phyloP scores from a whole-genome alignment of 2,329 filamentous ascomycete genomes.

The Sclerotinia borealis region DNA sequence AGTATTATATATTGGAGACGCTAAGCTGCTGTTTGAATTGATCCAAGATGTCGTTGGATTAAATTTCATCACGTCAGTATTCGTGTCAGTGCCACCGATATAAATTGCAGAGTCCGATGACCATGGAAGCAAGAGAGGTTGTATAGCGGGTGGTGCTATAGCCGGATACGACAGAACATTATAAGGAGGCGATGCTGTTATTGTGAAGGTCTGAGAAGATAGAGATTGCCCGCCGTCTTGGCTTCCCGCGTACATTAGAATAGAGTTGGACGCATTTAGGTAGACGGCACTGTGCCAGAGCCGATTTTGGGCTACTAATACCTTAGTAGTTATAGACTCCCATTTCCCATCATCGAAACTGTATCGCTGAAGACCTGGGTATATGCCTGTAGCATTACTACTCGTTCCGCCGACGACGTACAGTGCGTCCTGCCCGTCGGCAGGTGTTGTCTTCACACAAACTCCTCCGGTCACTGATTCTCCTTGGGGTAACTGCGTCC shows the following conservation, averaged over 20 bases:
- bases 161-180: slow-evolving; percentile 53
- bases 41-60: slow-evolving; percentile 58
- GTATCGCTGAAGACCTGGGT: slow-evolving; percentile 70
- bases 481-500: slow-evolving; percentile 61
- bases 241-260: slow-evolving; percentile 76
- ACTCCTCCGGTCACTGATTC: slow-evolving; percentile 66
- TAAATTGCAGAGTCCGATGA: slow-evolving; percentile 64
- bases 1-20: slow-evolving; percentile 53
- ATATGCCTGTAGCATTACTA: slow-evolving; percentile 42
- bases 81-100: slow-evolving; percentile 64
- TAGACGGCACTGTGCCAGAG: slow-evolving; percentile 71
- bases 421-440: slow-evolving; percentile 50
- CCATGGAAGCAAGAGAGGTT: slow-evolving; percentile 71
- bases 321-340: slow-evolving; percentile 46
- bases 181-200: slow-evolving; percentile 62
- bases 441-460: slow-evolving; percentile 66
- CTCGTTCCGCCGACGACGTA: slow-evolving; percentile 75
- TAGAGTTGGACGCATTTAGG: slow-evolving; percentile 60
- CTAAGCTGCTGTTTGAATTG: slow-evolving; percentile 58
- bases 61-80: slow-evolving; percentile 68
- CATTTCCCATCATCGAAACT: slow-evolving; percentile 51
- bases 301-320: slow-evolving; percentile 48
- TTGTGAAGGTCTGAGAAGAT: slow-evolving; percentile 70
- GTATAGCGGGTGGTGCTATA: slow-evolving; percentile 53
- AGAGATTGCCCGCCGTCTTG: slow-evolving; percentile 51